Base-by-base conservation (phyloP, 1,284 basidiomycete genomes). In the Anthracocystis panici-leucophaei region DNA sequence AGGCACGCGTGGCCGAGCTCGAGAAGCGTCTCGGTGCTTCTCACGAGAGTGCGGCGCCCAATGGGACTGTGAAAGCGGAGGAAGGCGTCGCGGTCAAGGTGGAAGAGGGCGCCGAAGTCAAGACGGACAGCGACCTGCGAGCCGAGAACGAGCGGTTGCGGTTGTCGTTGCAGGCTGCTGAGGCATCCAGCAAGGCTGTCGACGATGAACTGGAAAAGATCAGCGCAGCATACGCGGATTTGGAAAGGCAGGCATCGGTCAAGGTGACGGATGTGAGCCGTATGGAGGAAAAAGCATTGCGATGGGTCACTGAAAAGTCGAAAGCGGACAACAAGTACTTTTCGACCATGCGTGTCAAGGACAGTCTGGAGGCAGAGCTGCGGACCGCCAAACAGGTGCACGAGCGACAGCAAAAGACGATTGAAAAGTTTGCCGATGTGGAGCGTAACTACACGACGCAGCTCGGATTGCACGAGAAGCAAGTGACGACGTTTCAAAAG, bases 271-370 rank as follows among this genome's bases (percentile, higher is more conserved):
- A 96, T 62, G 87, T 97, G 29, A 87, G 89, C 44, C 88, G 88
- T 16, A 87, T 91, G 82, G 96, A 99, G 84, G 92, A 94, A 56
- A 90, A 90, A 65, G 82, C 95, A 53, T 85, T 86, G 57, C 84
- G 85, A 12, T 78, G 86, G 25, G 82, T 83, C 3, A 85, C 85
- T n/a, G 87, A 87, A 63, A 92, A 90, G 91, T 92, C 93, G 14
- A 97, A 96, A 86, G 91, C 93, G 21, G 95, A 98, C 80, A 97
- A 95, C 88, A 97, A 95, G 86, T 98, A 91, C 86, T 98, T 92
- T 84, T 90, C 92, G 27, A 91, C 92, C 6, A 94, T 96, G 92
- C 91, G 93, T 35, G 91, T 92, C 63, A 95, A 93, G 84, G 95
- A 97, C 71, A 91, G 92, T 3, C 86, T 92, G 6, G 92, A 94